Percentiles rank a stretch among this genome's conserved stretches.
Conservation (phyloP, 2,329 filamentous ascomycete species). For the Iodosphaeria phyllophila region DNA sequence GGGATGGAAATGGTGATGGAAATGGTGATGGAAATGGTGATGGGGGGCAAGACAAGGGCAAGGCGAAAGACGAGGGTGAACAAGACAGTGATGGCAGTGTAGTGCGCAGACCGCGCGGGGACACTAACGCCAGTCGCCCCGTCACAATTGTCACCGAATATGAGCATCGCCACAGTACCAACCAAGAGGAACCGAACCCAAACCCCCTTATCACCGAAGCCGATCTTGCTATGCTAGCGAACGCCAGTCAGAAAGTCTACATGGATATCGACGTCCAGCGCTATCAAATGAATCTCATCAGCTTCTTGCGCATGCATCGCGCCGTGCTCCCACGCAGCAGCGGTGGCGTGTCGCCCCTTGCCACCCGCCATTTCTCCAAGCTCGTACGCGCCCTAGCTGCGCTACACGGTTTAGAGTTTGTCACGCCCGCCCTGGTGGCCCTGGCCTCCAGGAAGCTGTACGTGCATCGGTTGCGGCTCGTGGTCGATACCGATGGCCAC, state of each 20-base stretch:
- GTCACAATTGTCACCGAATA: neutral
- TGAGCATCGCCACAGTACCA: neutral
- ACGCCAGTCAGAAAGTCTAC: conserved; percentile 36
- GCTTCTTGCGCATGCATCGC: conserved; percentile 75
- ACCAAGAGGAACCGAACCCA: neutral
- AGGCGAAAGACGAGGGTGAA: conserved; percentile 6
- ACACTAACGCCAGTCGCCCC: conserved; percentile 1
- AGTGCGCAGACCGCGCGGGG: conserved; percentile 12
- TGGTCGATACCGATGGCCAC: conserved; percentile 40
- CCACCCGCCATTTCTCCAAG: conserved; percentile 58
- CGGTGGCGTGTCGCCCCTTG: conserved; percentile 57
- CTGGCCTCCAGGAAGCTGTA: conserved; percentile 79
- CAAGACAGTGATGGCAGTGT: conserved; percentile 20
- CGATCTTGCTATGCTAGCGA: conserved; percentile 40
- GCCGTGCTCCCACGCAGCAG: conserved; percentile 42
- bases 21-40: conserved; percentile 8
- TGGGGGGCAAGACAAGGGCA: conserved; percentile 3
- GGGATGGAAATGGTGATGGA: conserved; percentile 14
- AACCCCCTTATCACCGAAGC: conserved; percentile 12
- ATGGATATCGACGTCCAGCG: conserved; percentile 61
- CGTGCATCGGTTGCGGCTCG: conserved; percentile 61
- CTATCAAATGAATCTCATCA: conserved; percentile 74
- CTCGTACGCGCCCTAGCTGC: conserved; percentile 59
- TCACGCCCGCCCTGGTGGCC: conserved; percentile 66
- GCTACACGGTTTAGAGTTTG: conserved; percentile 62